Evolutionary conservation across 257 asterid genomes (phyloP).

Genomic region (Solanum corneliomulleri): DNA sequence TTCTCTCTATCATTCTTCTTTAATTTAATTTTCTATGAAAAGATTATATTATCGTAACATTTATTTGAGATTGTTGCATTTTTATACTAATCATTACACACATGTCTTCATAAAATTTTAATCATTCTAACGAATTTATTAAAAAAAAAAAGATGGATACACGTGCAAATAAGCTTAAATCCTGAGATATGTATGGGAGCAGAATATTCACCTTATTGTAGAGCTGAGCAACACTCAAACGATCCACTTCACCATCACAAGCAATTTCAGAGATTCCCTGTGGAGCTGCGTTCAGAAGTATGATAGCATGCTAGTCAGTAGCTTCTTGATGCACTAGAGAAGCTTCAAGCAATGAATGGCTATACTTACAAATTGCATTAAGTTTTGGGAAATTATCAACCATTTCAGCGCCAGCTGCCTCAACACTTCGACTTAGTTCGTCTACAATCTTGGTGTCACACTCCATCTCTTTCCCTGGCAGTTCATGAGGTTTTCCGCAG

Average conservation of each 20-base stretch:
- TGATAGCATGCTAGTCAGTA: background rate
- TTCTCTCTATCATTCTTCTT: too few relatives aligned
- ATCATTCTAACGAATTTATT: too few relatives aligned
- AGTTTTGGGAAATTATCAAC: conserved; percentile 44
- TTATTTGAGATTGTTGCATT: too few relatives aligned
- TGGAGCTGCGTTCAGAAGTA: conserved; percentile 38
- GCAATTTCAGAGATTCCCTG: conserved; percentile 49
- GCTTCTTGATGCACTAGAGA: background rate
- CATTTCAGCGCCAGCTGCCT: conserved; percentile 20
- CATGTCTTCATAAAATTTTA: too few relatives aligned
- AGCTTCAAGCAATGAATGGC: background rate
- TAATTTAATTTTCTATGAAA: too few relatives aligned
- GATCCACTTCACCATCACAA: conserved; percentile 45
- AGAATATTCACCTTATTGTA: conserved; percentile 55
- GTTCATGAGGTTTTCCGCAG: conserved; percentile 28
- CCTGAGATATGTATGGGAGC: background rate
- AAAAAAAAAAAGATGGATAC: too few relatives aligned
- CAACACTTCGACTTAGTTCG: conserved; percentile 17
- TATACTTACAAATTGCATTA: conserved; percentile 55
- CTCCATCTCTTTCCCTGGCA: conserved; percentile 29
- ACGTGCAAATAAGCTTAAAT: background rate
- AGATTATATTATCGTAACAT: too few relatives aligned
- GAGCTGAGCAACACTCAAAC: conserved; percentile 53
- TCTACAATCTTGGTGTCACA: conserved; percentile 35
- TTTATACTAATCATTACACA: too few relatives aligned